phyloP scores from a whole-genome alignment of 2,329 filamentous ascomycete genomes.

The Talaromyces islandicus region DNA sequence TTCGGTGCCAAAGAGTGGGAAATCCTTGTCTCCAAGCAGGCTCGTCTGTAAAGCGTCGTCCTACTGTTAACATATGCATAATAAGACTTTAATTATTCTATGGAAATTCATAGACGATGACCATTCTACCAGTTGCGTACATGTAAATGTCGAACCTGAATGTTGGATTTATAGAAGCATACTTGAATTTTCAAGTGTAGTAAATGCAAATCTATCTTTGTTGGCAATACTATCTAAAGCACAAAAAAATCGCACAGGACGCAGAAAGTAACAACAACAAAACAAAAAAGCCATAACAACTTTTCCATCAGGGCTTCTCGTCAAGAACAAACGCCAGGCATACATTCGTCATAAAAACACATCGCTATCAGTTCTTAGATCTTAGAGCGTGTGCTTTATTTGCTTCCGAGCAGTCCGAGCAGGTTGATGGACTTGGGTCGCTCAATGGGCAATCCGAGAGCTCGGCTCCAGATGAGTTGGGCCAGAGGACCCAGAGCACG shows the following conservation, averaged over 20 bases:
- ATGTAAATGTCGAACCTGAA: not conserved
- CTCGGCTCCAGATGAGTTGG: constrained; percentile 94
- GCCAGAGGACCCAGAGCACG: constrained; percentile 77
- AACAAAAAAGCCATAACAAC: not conserved
- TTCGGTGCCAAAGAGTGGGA: constrained; percentile 58
- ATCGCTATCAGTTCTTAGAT: not conserved
- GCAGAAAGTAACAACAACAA: not conserved
- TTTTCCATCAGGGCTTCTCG: constrained; percentile 1
- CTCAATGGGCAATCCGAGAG: constrained; percentile 91
- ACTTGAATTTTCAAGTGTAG: not conserved
- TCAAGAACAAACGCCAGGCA: not conserved
- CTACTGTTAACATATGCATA: not conserved
- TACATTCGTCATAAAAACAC: not conserved
- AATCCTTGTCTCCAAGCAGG: constrained; percentile 38
- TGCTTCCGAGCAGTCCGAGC: constrained; percentile 66
- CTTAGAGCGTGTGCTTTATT: constrained; percentile 14
- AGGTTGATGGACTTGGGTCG: constrained; percentile 96
- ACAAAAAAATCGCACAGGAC: not conserved
- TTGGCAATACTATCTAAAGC: not conserved
- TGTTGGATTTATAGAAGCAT: not conserved
- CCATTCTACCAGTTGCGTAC: not conserved
- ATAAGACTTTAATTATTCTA: too few species aligned
- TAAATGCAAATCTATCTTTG: not conserved
- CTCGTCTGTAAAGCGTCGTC: constrained; percentile 36
- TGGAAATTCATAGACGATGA: too few species aligned